Percentiles rank a stretch among this genome's conserved stretches.
phyloP scores from a whole-genome alignment of 169 alveolate genomes.

The Plasmodium ovale region DNA sequence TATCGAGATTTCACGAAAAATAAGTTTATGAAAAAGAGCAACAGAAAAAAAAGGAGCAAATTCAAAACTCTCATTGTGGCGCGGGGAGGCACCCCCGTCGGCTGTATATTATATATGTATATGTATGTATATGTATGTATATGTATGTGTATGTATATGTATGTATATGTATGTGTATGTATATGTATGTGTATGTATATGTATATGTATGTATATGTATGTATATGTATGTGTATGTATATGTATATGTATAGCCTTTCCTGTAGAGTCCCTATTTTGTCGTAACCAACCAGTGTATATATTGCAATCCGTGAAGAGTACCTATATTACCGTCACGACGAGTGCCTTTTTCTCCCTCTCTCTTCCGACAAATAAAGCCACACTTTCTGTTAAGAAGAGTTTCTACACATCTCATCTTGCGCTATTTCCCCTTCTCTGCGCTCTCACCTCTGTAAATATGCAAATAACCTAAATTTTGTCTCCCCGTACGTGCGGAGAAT shows the following conservation, averaged over 20 bases:
- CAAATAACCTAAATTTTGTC: too few species aligned
- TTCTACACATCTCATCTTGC: too few species aligned
- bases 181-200: not conserved
- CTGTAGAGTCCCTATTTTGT: not conserved
- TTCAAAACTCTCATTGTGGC: slow-evolving; percentile 33
- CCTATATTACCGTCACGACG: too few species aligned
- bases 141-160: not conserved
- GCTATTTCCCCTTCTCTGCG: too few species aligned
- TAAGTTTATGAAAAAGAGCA: slow-evolving; percentile 54
- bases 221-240: not conserved
- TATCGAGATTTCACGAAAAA: slow-evolving; percentile 49
- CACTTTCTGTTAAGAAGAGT: too few species aligned
- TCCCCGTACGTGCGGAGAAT: too few species aligned
- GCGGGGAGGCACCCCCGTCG: too few species aligned
- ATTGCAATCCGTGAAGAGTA: too few species aligned
- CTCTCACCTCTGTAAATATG: too few species aligned
- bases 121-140: not conserved
- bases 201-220: not conserved
- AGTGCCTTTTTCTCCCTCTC: too few species aligned
- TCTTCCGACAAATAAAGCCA: too few species aligned
- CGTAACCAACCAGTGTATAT: too few species aligned
- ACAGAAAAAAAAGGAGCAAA: slow-evolving; percentile 4
- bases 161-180: not conserved
- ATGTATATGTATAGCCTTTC: not conserved
- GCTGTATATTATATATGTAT: not conserved